Evolutionary conservation across 345 rosid species (phyloP).

Genomic region (Melaleuca alternifolia): DNA sequence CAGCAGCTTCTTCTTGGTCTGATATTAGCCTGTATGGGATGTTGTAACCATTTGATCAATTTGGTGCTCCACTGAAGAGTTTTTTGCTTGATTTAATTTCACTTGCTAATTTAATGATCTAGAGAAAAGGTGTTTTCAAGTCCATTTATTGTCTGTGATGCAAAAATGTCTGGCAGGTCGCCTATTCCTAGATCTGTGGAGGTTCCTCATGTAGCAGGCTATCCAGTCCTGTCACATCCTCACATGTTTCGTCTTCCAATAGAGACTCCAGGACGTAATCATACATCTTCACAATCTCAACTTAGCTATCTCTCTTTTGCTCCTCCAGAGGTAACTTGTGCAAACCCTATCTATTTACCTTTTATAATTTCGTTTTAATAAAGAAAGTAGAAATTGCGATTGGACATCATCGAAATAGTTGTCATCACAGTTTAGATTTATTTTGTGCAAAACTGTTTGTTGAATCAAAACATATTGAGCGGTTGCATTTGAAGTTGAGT

Average conservation of each 20-base stretch:
- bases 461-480: not conserved
- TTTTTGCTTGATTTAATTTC: not conserved
- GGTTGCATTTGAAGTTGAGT: not conserved
- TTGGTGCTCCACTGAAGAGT: not conserved
- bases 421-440: not conserved
- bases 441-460: not conserved
- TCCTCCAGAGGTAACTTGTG: constrained; percentile 66
- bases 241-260: constrained; percentile 25
- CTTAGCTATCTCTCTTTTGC: constrained; percentile 70
- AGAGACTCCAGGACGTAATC: constrained; percentile 27
- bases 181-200: constrained; percentile 51
- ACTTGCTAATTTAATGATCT: not conserved
- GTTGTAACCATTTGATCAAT: not conserved
- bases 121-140: not conserved
- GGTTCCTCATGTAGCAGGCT: constrained; percentile 50
- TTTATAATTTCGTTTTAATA: not conserved
- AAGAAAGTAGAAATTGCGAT: not conserved
- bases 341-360: not conserved
- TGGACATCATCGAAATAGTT: not conserved
- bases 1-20: not conserved
- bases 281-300: constrained; percentile 19
- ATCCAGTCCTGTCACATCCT: constrained; percentile 60
- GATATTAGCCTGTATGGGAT: not conserved
- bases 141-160: not conserved
- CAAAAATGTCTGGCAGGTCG: constrained; percentile 25